phyloP scores from a whole-genome alignment of 768 basidiomycete genomes.

The Hysterangium stoloniferum region DNA sequence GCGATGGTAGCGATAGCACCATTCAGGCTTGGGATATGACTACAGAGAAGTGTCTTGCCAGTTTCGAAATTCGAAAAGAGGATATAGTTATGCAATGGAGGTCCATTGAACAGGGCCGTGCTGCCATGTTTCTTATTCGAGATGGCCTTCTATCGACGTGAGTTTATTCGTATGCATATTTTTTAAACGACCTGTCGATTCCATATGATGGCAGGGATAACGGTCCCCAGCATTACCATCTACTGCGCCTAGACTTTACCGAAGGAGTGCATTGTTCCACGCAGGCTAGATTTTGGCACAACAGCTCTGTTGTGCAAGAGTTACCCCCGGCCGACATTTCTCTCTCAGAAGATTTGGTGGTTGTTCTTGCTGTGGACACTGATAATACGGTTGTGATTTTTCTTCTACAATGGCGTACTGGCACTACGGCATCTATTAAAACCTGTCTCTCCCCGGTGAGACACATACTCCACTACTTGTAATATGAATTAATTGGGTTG shows the following conservation, averaged over 20 bases:
- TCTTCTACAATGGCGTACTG: background rate
- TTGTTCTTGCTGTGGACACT: background rate
- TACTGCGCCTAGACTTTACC: background rate
- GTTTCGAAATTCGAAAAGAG: slow-evolving; percentile 2
- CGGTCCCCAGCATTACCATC: background rate
- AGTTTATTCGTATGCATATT: background rate
- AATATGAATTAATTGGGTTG: background rate
- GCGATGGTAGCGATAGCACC: background rate
- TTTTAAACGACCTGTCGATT: background rate
- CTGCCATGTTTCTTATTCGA: background rate
- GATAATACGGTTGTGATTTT: background rate
- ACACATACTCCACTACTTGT: background rate
- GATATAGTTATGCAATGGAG: background rate
- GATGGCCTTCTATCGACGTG: background rate
- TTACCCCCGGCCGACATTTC: background rate
- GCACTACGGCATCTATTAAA: background rate
- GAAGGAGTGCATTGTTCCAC: background rate
- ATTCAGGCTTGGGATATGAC: background rate
- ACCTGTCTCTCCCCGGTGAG: background rate
- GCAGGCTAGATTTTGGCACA: background rate
- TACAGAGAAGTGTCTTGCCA: background rate
- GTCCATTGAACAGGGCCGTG: background rate
- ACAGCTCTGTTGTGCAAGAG: background rate
- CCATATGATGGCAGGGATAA: background rate
- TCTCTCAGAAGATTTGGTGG: background rate